Conservation (phyloP, 2,329 filamentous ascomycete species). For the Aspergillus aculeatus region DNA sequence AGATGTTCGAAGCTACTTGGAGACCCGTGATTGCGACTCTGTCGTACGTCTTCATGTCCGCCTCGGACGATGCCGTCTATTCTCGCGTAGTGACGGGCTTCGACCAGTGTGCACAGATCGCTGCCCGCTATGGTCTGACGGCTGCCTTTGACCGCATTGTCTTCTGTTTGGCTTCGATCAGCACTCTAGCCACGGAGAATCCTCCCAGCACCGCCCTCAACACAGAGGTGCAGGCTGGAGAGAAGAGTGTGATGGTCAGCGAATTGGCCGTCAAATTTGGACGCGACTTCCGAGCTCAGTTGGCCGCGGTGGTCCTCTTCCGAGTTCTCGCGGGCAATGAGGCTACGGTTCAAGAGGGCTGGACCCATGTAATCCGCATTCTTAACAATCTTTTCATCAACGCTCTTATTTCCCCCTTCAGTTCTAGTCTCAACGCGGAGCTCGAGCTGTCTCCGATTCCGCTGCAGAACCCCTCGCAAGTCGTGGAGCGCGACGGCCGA, state of each 20-base stretch:
- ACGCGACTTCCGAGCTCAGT: constrained; percentile 85
- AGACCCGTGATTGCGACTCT: constrained; percentile 90
- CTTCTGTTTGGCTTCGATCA: constrained; percentile 85
- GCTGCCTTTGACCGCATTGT: constrained; percentile 93
- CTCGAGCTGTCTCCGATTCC: constrained; percentile 79
- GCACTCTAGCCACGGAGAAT: constrained; percentile 73
- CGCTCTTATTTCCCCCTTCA: constrained; percentile 82
- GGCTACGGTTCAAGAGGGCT: constrained; percentile 63
- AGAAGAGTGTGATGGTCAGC: constrained; percentile 96
- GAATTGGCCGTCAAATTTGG: constrained; percentile 96
- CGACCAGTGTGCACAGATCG: constrained; percentile 92
- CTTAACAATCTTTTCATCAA: constrained; percentile 96
- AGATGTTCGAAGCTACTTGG: constrained; percentile 98
- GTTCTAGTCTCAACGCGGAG: constrained; percentile 61
- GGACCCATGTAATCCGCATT: constrained; percentile 73
- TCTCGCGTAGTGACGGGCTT: constrained; percentile 91
- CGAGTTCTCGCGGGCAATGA: constrained; percentile 86
- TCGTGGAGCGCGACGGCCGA: constrained; percentile 83
- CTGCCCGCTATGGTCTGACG: constrained; percentile 75
- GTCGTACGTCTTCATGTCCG: constrained; percentile 98
- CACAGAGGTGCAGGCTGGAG: constrained; percentile 89
- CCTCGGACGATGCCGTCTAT: constrained; percentile 93
- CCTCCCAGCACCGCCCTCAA: constrained; percentile 84
- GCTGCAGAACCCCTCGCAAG: constrained; percentile 83
- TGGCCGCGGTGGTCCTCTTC: constrained; percentile 94